phyloP scores from a whole-genome alignment of 2,329 filamentous ascomycete genomes.

The Alternaria arbusti region DNA sequence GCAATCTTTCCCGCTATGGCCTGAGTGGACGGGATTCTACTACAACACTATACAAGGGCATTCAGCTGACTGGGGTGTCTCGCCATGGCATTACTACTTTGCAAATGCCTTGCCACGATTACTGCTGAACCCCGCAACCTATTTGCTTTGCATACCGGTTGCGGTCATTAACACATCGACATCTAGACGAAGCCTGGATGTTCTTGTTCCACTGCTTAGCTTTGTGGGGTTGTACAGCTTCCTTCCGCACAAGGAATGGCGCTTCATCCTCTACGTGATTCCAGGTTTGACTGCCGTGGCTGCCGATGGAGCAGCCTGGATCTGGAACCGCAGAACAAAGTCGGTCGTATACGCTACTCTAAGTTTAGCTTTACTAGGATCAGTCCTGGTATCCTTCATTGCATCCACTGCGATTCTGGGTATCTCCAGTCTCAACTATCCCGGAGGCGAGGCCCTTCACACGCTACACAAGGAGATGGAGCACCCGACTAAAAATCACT shows the following conservation, averaged over 20 bases:
- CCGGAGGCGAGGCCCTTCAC: constrained; percentile 79
- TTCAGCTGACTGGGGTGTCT: constrained; percentile 85
- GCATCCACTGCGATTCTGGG: constrained; percentile 72
- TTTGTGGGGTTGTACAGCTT: constrained; percentile 84
- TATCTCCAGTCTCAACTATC: constrained; percentile 89
- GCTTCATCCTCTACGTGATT: constrained; percentile 89
- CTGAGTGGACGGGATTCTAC: constrained; percentile 85
- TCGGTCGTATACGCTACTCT: constrained; percentile 62
- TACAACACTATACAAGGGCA: constrained; percentile 89
- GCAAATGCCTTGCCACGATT: constrained; percentile 80
- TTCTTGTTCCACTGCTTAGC: constrained; percentile 69
- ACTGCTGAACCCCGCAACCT: constrained; percentile 77
- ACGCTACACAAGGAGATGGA: constrained; percentile 46
- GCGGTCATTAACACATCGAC: constrained; percentile 58
- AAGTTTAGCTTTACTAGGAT: constrained; percentile 63
- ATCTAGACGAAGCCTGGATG: constrained; percentile 54
- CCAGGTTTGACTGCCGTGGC: constrained; percentile 81
- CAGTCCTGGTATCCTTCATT: constrained; percentile 65
- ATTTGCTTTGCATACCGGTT: constrained; percentile 58
- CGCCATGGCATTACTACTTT: constrained; percentile 88
- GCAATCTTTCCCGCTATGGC: constrained; percentile 80
- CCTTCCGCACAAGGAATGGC: constrained; percentile 94
- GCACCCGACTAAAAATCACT: constrained; percentile 18
- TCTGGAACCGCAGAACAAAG: constrained; percentile 69
- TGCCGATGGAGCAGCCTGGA: constrained; percentile 71